Evolutionary conservation across 768 basidiomycete genomes (phyloP).

Genomic region (Zangia roseola): DNA sequence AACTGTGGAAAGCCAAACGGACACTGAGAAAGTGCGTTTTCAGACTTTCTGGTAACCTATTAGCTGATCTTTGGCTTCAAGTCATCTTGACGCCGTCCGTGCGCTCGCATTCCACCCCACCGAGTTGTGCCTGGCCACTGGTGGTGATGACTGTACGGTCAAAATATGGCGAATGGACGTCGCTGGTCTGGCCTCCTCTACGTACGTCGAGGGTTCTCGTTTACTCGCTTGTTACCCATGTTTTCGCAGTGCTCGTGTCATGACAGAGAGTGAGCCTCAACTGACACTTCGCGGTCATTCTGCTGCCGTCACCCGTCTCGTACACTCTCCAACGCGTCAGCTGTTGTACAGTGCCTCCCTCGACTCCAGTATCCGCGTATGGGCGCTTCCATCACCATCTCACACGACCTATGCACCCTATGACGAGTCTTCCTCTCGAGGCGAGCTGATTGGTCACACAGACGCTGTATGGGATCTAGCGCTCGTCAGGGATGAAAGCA

Average conservation of each 20-base stretch:
- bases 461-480: constrained; percentile 97
- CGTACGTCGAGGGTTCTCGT: constrained; percentile 50
- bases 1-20: constrained; percentile 83
- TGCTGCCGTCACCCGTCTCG: constrained; percentile 82
- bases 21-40: constrained; percentile 82
- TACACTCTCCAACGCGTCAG: constrained; percentile 73
- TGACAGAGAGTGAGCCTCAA: constrained; percentile 89
- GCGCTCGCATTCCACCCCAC: constrained; percentile 87
- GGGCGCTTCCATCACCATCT: constrained; percentile 72
- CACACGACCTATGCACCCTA: constrained; percentile 92
- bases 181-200: constrained; percentile 66
- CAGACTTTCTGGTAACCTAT: constrained; percentile 2
- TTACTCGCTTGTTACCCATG: not conserved
- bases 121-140: constrained; percentile 85
- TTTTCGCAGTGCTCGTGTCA: constrained; percentile 54
- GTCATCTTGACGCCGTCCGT: constrained; percentile 92
- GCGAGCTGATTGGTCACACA: constrained; percentile 86
- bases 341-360: constrained; percentile 89
- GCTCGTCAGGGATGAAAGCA: constrained; percentile 77
- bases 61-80: constrained; percentile 30
- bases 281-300: constrained; percentile 93
- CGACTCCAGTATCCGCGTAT: constrained; percentile 90
- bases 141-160: constrained; percentile 92
- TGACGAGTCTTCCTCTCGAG: constrained; percentile 73
- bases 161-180: constrained; percentile 95